Evolutionary conservation across 495 filamentous ascomycete species (phyloP).

Genomic region (Neurospora sp.): DNA sequence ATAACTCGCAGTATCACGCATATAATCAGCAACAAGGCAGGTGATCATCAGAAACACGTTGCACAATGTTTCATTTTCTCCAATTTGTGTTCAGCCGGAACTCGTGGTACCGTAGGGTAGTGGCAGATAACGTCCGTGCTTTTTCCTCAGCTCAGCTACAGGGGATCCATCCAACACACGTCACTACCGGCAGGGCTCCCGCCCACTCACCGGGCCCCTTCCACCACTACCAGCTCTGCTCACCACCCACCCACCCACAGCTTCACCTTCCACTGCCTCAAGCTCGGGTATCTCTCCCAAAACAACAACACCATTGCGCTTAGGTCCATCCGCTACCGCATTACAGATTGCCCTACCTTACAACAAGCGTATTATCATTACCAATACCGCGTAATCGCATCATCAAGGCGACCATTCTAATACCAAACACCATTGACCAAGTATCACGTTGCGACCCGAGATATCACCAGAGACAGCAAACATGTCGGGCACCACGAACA

Average conservation of each 20-base stretch:
- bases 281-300: neutral
- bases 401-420: constrained; percentile 17
- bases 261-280: neutral
- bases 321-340: neutral
- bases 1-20: neutral
- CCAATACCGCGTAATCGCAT: constrained; percentile 15
- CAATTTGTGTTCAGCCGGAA: neutral
- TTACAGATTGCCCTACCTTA: too few relatives aligned
- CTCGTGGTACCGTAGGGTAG: neutral
- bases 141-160: neutral
- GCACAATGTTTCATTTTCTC: neutral
- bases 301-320: neutral
- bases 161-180: neutral
- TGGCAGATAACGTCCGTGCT: neutral
- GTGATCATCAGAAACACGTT: neutral
- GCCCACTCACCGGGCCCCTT: neutral
- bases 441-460: neutral
- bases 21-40: neutral
- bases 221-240: neutral
- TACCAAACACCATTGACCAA: constrained; percentile 3
- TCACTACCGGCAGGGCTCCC: neutral
- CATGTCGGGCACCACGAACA: constrained; percentile 36
- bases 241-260: neutral
- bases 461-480: constrained; percentile 4
- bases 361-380: neutral